A percentile compares a stretch with the other conserved stretches of the same genome.
Evolutionary conservation across 495 filamentous ascomycete species (phyloP).

Genomic region (Opeltia flavorubescens): DNA sequence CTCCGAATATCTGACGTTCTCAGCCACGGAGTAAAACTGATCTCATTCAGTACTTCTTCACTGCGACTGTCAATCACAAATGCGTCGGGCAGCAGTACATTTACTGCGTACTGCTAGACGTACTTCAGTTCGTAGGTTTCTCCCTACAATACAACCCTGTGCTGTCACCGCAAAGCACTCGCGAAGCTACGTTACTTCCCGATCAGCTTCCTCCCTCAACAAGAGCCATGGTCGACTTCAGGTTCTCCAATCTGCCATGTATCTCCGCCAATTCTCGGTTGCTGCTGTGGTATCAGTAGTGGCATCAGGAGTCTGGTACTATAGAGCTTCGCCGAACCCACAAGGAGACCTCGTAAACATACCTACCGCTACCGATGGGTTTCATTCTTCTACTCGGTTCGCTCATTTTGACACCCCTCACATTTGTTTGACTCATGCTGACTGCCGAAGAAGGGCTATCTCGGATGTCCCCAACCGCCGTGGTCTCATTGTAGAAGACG

Average conservation of each 20-base stretch:
- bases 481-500: slow-evolving; percentile 59
- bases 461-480: slow-evolving; percentile 20
- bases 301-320: slow-evolving; percentile 54
- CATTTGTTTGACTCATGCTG: background rate
- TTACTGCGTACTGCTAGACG: slow-evolving; percentile 48
- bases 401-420: slow-evolving; percentile 1
- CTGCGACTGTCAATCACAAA: slow-evolving; percentile 21
- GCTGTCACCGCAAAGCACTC: slow-evolving; percentile 31
- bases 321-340: slow-evolving; percentile 25
- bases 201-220: slow-evolving; percentile 24
- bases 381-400: background rate
- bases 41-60: background rate
- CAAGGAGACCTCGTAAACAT: slow-evolving; percentile 15
- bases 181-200: slow-evolving; percentile 21
- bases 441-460: slow-evolving; percentile 18
- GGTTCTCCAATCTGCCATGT: slow-evolving; percentile 43
- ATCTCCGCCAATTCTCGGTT: slow-evolving; percentile 47
- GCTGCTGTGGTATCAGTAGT: slow-evolving; percentile 44
- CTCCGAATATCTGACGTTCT: too few relatives aligned
- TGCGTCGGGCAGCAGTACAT: slow-evolving; percentile 53
- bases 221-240: slow-evolving; percentile 22
- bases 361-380: background rate
- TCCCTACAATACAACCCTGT: slow-evolving; percentile 30
- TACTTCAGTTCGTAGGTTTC: slow-evolving; percentile 35
- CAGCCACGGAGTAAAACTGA: slow-evolving; percentile 1